phyloP scores from a whole-genome alignment of 805 yeast genomes.

The Lipomyces yamadae region DNA sequence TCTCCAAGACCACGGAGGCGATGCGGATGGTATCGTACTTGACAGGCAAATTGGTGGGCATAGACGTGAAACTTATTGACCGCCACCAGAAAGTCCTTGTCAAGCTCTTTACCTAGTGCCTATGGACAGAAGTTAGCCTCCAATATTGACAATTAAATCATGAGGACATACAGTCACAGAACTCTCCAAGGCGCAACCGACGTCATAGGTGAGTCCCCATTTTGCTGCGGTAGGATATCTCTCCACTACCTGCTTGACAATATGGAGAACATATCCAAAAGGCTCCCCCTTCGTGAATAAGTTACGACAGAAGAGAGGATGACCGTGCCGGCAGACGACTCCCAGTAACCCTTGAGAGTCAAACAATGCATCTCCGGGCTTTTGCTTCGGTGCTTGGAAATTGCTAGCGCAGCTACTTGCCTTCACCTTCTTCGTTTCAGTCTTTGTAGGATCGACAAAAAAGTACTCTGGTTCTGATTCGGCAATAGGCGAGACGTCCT shows the following conservation, averaged over 20 bases:
- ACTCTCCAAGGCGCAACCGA: background rate
- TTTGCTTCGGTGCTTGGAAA: too few relatives aligned
- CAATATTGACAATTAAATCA: too few relatives aligned
- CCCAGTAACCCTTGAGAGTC: too few relatives aligned
- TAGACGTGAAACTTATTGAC: too few relatives aligned
- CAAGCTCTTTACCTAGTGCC: too few relatives aligned
- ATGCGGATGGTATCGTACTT: too few relatives aligned
- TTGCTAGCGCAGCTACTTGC: too few relatives aligned
- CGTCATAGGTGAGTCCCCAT: background rate
- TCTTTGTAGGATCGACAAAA: background rate
- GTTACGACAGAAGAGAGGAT: constrained; percentile 2
- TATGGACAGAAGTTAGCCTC: too few relatives aligned
- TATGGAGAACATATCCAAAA: background rate
- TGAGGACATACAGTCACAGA: background rate
- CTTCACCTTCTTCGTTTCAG: background rate
- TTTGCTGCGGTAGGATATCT: background rate
- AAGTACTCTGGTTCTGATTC: background rate
- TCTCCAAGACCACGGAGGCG: too few relatives aligned
- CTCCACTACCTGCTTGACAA: background rate
- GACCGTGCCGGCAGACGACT: background rate
- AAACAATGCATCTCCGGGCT: too few relatives aligned
- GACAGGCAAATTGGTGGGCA: too few relatives aligned
- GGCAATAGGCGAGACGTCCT: background rate
- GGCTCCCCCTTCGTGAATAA: background rate
- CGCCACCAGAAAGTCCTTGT: too few relatives aligned